Base-by-base conservation (phyloP, 163 green algal species). In the Chlorella variabilis region DNA sequence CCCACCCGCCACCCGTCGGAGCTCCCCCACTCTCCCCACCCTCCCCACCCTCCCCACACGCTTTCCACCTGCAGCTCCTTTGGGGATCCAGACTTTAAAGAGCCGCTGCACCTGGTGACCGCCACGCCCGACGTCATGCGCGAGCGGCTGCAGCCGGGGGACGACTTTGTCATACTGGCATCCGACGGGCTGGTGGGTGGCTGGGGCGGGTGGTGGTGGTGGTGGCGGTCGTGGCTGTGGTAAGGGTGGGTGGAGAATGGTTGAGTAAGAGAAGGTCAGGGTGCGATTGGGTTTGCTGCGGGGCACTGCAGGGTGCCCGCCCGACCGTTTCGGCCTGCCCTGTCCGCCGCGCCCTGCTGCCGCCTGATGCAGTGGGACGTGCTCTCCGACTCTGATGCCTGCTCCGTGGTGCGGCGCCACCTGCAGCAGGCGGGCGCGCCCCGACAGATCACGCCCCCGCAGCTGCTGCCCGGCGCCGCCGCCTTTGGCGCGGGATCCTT, bases 51-150 rank as follows among this genome's bases (percentile, higher is more conserved):
- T n/a, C n/a, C n/a, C n/a, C n/a, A n/a, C n/a, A n/a, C n/a, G n/a
- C n/a, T n/a, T n/a, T n/a, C n/a, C 66, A 17, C 42, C 15, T 54
- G 38, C 74, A 80, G 74, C 31, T 86, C 78, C 18, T 79, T 88
- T 39, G 84, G 84, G 2, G 84, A 88, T 58, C 59, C 61, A 0
- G 84, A 89, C 25, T 89, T 89, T 71, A 89, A 89, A 54, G 73
- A 89, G 66, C 84, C 84, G 13, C 75, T 82, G 41, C 82, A 80
- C 65, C 77, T 89, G 27, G 84, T 89, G 23, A 81, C 69, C 20
- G 84, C 73, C 59, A 85, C 86, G 15, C 84, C 84, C 1, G 84
- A 89, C 29, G 84, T 89, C 25, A 76, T 77, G 2, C 74, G 77
- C 21, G 63, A 89, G 67, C 34, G 49, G 41, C 66, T 89, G 38